These are phyloP conservation scores for Annona squamosa DNA, from an alignment of 164 flowering plant species.

Conservation along the genomic window DNA sequence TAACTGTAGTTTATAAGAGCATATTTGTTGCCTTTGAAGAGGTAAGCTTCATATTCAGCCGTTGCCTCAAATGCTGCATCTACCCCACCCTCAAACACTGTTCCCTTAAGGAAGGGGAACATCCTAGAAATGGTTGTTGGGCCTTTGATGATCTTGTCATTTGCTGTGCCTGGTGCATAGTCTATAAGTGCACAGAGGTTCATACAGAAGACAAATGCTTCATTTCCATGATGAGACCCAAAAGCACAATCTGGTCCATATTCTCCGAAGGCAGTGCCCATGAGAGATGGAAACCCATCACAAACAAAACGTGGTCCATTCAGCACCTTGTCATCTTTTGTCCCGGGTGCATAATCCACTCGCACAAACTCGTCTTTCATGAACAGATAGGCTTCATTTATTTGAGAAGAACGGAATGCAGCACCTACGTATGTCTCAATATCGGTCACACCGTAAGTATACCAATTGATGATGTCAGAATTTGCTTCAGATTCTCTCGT, in stretches of 20 bases:
- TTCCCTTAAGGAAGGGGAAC: background rate
- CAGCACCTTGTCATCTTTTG: background rate
- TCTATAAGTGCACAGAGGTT: background rate
- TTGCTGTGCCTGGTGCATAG: background rate
- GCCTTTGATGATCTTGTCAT: background rate
- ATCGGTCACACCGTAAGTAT: too few species aligned
- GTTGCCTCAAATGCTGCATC: background rate
- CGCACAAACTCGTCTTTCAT: background rate
- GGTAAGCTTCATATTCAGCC: background rate
- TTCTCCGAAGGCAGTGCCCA: background rate
- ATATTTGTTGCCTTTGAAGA: background rate
- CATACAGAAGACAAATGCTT: background rate
- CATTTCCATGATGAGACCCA: background rate
- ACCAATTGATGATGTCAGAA: too few species aligned
- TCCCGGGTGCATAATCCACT: background rate
- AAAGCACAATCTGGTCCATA: background rate
- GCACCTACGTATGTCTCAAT: background rate
- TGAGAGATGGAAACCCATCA: background rate
- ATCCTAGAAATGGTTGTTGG: background rate
- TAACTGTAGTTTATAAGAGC: background rate
- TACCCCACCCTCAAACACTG: background rate
- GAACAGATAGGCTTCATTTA: background rate
- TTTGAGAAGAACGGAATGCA: background rate
- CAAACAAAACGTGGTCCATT: background rate
- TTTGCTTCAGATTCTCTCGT: too few species aligned